A percentile compares a stretch with the other conserved stretches of the same genome.
Conservation (phyloP, 2,329 filamentous ascomycete species). For the Neopestalotiopsis clavispora region DNA sequence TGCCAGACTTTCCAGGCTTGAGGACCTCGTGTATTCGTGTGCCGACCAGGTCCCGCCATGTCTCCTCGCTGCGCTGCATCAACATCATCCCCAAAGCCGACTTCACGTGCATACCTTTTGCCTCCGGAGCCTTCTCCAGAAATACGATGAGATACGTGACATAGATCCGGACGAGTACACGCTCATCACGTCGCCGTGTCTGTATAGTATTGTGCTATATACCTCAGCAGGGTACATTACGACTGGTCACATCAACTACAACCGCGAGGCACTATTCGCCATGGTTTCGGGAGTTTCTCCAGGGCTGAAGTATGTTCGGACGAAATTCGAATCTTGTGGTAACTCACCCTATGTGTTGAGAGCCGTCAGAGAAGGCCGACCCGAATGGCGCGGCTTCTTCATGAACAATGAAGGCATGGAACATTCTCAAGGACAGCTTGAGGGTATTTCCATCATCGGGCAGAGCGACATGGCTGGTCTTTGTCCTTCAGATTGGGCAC, state of each 20-base stretch:
- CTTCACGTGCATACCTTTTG: neutral
- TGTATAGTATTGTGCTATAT: neutral
- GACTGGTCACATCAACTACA: neutral
- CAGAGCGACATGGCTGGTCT: too few species aligned
- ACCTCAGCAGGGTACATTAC: neutral
- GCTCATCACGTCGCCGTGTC: conserved; percentile 2
- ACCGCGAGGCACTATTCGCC: neutral
- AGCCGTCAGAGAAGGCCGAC: neutral
- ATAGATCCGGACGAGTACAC: conserved; percentile 6
- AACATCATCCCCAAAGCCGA: neutral
- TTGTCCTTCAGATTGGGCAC: too few species aligned
- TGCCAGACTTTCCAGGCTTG: neutral
- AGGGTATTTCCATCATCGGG: too few species aligned
- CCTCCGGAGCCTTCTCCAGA: neutral
- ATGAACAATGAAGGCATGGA: neutral
- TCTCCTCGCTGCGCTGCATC: neutral
- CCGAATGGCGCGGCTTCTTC: neutral
- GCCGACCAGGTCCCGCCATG: neutral
- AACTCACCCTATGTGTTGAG: neutral
- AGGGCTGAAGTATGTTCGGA: neutral
- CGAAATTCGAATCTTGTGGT: neutral
- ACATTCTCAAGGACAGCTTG: too few species aligned
- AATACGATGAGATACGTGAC: neutral
- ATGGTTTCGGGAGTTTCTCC: neutral
- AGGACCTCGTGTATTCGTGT: neutral